Evolutionary conservation across 495 filamentous ascomycete species (phyloP), one percentile per base, ranked within the genome.

Genomic region (Tuber calosporum): DNA sequence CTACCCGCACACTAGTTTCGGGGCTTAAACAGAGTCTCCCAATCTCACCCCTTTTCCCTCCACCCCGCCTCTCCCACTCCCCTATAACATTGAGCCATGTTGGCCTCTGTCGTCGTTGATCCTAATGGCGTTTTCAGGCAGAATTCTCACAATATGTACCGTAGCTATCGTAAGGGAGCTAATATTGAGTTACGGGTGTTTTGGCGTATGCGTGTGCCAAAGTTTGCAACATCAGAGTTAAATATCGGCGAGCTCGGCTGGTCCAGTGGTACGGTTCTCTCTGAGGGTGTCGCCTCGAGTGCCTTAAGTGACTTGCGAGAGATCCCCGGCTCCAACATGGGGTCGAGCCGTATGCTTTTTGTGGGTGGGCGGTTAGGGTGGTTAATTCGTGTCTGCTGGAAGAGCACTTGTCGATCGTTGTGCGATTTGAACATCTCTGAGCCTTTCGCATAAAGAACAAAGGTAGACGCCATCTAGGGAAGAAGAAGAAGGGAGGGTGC

Each of bases 181-280:
- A 6, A 19, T 13, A 19, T 34, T 62, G 53, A 62, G 15, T 15
- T 34, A 34, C 19, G 13, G 30, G 34, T 34, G 13, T 13, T 30
- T 62, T 62, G 11, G 30, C 11, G 26, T 62, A 13, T 34, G 11
- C 26, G 1, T 62, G 48, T 58, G n/a, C 22, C 48, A 58, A 34
- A 34, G 26, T 17, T 62, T 62, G 1, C 30, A 62, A 34, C 11
- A 17, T 62, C 17, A 17, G 53, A 62, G 53, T 13, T 30, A 26
- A 19, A 19, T 13, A 39, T 71, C 19, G 41, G 36, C 30, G 36
- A 72, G 70, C 34, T 72, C 70, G 58, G 34, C n/a, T 69, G 70
- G 34, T 69, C 58, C 15, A 41, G 70, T 72, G 34, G 58, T 41
- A 72, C 69, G 34, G 69, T 72, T 41, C 58, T 72, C 70, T 34